A percentile compares a stretch with the other conserved stretches of the same genome.
Evolutionary conservation across 2,329 filamentous ascomycete genomes (phyloP).

Genomic region (Aspergillus sp.): DNA sequence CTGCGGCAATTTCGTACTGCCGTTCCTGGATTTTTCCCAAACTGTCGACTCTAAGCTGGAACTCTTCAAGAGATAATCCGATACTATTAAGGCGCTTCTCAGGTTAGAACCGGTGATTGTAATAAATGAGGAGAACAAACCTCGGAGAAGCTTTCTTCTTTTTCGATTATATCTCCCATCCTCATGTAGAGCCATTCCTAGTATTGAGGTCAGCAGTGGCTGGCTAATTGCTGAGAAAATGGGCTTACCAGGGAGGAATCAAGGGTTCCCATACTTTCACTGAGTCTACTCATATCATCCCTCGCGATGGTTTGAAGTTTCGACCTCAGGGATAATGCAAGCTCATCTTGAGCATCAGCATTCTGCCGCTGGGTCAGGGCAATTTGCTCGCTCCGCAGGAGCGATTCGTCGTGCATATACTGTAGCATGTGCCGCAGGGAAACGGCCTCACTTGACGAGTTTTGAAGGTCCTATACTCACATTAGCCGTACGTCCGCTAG

Average conservation of each 20-base stretch:
- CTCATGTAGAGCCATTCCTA: conserved; percentile 34
- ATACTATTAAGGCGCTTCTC: conserved; percentile 37
- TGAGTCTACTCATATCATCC: conserved; percentile 29
- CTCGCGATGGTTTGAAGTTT: conserved; percentile 34
- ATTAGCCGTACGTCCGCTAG: conserved; percentile 1
- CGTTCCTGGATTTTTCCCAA: conserved; percentile 35
- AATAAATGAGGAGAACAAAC: conserved; percentile 13
- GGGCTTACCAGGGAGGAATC: conserved; percentile 36
- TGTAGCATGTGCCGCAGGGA: conserved; percentile 27
- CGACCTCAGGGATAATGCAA: conserved; percentile 31
- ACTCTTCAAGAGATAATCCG: conserved; percentile 31
- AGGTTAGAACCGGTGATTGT: conserved; percentile 18
- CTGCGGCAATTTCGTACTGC: conserved; percentile 31
- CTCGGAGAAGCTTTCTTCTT: conserved; percentile 36
- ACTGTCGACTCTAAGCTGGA: conserved; percentile 31
- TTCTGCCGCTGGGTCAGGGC: conserved; percentile 27
- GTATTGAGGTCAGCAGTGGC: conserved; percentile 8
- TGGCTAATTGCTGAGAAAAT: background rate
- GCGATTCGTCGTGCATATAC: conserved; percentile 27
- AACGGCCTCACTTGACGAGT: conserved; percentile 23
- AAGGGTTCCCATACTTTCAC: conserved; percentile 29
- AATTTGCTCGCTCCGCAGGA: conserved; percentile 29
- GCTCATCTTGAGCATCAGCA: conserved; percentile 25
- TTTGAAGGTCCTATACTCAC: conserved; percentile 30
- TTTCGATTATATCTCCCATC: conserved; percentile 29